Conservation (phyloP, 1,284 basidiomycete genomes). For the Anthracocystis setariae region DNA sequence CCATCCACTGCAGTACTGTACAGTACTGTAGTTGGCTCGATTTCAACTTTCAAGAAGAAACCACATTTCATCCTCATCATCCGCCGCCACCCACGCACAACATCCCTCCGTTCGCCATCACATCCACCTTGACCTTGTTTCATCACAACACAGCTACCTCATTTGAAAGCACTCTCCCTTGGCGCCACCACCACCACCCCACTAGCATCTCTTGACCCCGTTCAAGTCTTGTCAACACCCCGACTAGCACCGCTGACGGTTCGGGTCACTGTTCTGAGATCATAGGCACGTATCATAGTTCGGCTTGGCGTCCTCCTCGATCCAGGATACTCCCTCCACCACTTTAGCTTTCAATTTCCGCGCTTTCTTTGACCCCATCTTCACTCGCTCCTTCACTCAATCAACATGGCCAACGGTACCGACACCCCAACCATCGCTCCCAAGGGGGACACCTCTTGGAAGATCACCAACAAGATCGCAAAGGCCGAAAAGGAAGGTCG, state of each 20-base stretch:
- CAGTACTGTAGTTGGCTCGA: too few relatives aligned
- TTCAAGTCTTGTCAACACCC: too few relatives aligned
- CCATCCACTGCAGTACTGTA: too few relatives aligned
- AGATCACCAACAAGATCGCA: conserved; percentile 66
- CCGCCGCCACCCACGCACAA: neutral
- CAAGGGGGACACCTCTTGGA: conserved; percentile 52
- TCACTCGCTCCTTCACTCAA: neutral
- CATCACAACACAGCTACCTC: too few relatives aligned
- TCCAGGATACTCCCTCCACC: conserved; percentile 41
- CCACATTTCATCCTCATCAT: neutral
- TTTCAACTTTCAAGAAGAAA: too few relatives aligned
- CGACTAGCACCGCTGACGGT: conserved; percentile 17
- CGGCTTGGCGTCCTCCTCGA: conserved; percentile 31
- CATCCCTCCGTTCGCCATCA: neutral
- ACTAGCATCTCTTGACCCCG: conserved; percentile 2
- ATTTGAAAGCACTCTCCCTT: neutral
- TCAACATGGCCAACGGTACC: conserved; percentile 32
- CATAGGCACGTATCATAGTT: conserved; percentile 33
- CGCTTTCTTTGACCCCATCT: too few relatives aligned
- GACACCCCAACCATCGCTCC: conserved; percentile 19
- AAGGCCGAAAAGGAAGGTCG: conserved; percentile 64
- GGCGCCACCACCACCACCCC: conserved; percentile 8
- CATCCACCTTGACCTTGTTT: too few relatives aligned
- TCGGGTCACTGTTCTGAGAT: conserved; percentile 47
- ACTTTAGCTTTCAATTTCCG: conserved; percentile 5